A percentile compares a stretch with the other conserved stretches of the same genome.
phyloP scores from a whole-genome alignment of 2,329 filamentous ascomycete genomes.

The Endothia cerciana region DNA sequence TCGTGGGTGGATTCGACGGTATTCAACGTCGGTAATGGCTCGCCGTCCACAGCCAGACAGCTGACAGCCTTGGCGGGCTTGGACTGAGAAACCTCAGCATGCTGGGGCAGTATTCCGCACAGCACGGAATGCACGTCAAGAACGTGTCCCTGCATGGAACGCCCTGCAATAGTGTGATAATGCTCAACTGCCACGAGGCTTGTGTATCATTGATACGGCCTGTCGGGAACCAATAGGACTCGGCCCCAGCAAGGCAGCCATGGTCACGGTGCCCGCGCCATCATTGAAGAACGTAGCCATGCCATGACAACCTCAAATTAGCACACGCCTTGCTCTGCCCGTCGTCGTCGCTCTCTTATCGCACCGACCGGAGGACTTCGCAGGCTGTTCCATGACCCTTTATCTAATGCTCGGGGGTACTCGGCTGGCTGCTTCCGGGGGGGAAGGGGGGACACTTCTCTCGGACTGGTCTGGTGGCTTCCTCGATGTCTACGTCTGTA shows the following conservation, averaged over 20 bases:
- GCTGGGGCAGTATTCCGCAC: background rate
- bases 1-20: background rate
- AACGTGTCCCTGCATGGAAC: slow-evolving; percentile 1
- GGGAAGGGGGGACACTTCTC: background rate
- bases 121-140: background rate
- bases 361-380: background rate
- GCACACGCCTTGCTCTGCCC: background rate
- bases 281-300: background rate
- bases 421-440: background rate
- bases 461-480: background rate
- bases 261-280: background rate
- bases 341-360: background rate
- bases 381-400: background rate
- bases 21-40: background rate
- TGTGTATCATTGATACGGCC: slow-evolving; percentile 14
- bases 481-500: background rate
- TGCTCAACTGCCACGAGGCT: slow-evolving; percentile 11
- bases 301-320: slow-evolving; percentile 5
- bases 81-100: background rate
- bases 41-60: background rate
- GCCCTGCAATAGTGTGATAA: background rate
- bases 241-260: background rate
- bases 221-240: slow-evolving; percentile 19
- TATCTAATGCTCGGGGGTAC: background rate
- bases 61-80: background rate